Evolutionary conservation across 2,329 filamentous ascomycete species (phyloP), one percentile per base, ranked within the genome.

Genomic region (Calonectria multiphialidica): DNA sequence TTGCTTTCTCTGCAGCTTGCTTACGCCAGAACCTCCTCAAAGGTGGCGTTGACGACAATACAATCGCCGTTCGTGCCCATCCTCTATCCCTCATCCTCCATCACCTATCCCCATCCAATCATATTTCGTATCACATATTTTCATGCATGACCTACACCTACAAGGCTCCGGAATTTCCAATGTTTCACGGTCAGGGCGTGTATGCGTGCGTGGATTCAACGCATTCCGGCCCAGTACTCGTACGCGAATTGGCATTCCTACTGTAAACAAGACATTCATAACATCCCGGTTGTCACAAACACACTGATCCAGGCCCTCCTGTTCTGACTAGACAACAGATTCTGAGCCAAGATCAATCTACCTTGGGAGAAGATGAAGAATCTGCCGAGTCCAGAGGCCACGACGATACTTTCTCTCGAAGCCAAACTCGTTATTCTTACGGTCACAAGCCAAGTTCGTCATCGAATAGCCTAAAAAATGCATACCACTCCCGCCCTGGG

Each of bases 1-100:
- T 13, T 40, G 7, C 18, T 40, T 9, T 7, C 21, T 25, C 2
- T 18, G 5, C 3, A 40, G 80, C 69, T 40, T 76, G 73, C 35
- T 64, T 81, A 23, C 76, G 77, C 21, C 84, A 82, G n/a, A 90
- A 88, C 66, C 85, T 91, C 33, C 79, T 87, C 59, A 81, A 80
- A 70, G 87, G 87, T 30, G 89, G 89, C 5, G 84, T 90, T 45
- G 81, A 82, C 2, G 82, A 88, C 66, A 83, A 84, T 21, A 86
- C 86, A 21, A 83, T 91, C 72, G 82, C 81, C 74, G 87, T 88
- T 83, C 73, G 85, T 81, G 50, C n/a, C 12, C 35, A 44, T 45
- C 21, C 15, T 25, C 23, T 2, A 37, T 9, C 2, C 23, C 44
- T 10, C 13, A 37, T n/a, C n/a, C n/a, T n/a, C n/a, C n/a, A n/a